A percentile compares a stretch with the other conserved stretches of the same genome.
Evolutionary conservation across 2,329 filamentous ascomycete genomes (phyloP).

Genomic region (Phyllosticta paracitricarpa): DNA sequence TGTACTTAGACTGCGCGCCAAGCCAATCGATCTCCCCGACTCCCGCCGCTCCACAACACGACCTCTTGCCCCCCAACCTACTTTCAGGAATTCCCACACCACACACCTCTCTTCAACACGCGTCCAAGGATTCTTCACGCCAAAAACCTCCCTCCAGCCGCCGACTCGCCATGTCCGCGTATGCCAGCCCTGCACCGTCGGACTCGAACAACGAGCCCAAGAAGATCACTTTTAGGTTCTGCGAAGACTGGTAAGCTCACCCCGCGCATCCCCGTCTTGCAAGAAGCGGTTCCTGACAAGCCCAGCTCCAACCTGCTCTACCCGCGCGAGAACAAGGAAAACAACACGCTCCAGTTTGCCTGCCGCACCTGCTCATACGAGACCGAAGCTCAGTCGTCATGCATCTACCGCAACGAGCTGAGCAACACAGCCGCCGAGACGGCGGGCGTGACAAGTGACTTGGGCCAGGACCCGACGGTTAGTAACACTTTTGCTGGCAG

Average conservation of each 20-base stretch:
- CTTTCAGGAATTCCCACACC: not conserved
- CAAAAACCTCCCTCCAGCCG: not conserved
- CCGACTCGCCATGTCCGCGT: constrained; percentile 3
- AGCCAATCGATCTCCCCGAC: not conserved
- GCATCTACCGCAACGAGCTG: constrained; percentile 91
- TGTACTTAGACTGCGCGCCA: not conserved
- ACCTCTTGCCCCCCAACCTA: not conserved
- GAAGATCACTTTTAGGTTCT: constrained; percentile 95
- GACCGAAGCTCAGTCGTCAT: constrained; percentile 75
- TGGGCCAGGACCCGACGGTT: constrained; percentile 97
- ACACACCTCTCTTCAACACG: not conserved
- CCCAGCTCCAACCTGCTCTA: constrained; percentile 89
- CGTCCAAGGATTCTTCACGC: not conserved
- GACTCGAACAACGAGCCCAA: constrained; percentile 36
- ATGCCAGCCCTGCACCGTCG: constrained; percentile 19
- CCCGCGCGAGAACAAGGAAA: constrained; percentile 82
- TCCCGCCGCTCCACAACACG: not conserved
- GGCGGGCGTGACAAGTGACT: constrained; percentile 93
- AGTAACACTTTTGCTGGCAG: constrained; percentile 38
- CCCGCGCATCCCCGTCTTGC: not conserved
- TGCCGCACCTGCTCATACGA: constrained; percentile 93
- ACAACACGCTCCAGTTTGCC: constrained; percentile 72
- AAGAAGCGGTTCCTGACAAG: constrained; percentile 1
- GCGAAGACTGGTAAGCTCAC: constrained; percentile 69
- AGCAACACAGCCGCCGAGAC: constrained; percentile 89